These are phyloP conservation scores for Endotrypanum monterogeii DNA, from an alignment of 208 protist genomes.

Conservation along the genomic window DNA sequence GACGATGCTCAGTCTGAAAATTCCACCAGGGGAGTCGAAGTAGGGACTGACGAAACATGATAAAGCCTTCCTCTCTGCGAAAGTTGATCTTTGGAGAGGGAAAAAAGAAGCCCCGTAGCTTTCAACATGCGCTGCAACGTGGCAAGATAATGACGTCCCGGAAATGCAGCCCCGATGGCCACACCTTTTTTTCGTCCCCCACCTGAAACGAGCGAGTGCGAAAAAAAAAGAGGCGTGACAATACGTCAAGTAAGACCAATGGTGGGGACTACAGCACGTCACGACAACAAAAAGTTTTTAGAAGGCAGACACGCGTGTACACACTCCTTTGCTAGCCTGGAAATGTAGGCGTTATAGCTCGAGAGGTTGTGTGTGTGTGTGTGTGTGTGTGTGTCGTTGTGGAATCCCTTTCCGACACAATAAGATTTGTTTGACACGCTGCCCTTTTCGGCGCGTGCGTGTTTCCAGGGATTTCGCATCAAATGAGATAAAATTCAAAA, in stretches of 20 bases:
- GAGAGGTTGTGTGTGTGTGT: not conserved
- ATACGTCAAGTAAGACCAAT: not conserved
- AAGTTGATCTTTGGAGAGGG: not conserved
- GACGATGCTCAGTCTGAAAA: slow-evolving; percentile 91
- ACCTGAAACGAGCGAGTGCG: not conserved
- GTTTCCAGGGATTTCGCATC: not conserved
- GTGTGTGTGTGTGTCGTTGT: not conserved
- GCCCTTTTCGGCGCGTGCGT: not conserved
- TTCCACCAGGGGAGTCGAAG: slow-evolving; percentile 90
- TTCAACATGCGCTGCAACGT: not conserved
- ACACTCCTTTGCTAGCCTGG: not conserved
- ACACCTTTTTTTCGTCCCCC: not conserved
- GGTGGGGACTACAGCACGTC: not conserved
- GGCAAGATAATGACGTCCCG: not conserved
- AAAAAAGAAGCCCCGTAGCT: not conserved
- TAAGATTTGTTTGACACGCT: not conserved
- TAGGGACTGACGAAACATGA: slow-evolving; percentile 74
- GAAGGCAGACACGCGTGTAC: not conserved
- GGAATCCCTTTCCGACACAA: not conserved
- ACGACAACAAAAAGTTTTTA: not conserved
- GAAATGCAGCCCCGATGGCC: not conserved
- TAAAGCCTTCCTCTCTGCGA: slow-evolving; percentile 11
- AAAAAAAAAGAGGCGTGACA: not conserved
- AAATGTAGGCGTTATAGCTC: not conserved
- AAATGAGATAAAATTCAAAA: not conserved